Conservation (phyloP, 805 yeast genomes). For the Cyberlindnera meyerae region DNA sequence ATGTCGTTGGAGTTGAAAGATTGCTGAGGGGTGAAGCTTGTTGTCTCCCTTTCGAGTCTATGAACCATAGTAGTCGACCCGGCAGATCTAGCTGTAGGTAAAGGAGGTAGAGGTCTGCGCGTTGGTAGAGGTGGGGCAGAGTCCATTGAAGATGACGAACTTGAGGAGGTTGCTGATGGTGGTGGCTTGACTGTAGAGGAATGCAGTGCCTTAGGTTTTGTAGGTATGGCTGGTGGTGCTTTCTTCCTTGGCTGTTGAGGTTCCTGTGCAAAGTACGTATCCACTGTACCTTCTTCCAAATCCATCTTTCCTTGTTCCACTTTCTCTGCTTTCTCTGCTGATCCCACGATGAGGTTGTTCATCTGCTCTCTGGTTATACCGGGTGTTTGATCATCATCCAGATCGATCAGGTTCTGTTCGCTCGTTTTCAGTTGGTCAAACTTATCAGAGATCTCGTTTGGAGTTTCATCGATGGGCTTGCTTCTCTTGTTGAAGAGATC, state of each 20-base stretch:
- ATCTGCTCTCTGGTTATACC: constrained; percentile 20
- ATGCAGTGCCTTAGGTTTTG: constrained; percentile 20
- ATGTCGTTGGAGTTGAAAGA: constrained; percentile 13
- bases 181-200: constrained; percentile 2
- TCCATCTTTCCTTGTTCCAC: constrained; percentile 30
- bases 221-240: constrained; percentile 25
- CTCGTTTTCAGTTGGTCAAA: constrained; percentile 23
- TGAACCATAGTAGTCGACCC: too few relatives aligned
- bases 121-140: constrained; percentile 21
- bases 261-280: constrained; percentile 16
- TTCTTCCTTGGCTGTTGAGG: constrained; percentile 11
- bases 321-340: constrained; percentile 13
- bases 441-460: constrained; percentile 17
- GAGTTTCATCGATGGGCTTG: constrained; percentile 24
- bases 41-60: too few relatives aligned
- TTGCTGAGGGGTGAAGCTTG: too few relatives aligned
- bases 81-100: constrained; percentile 11
- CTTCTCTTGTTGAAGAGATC: constrained; percentile 21
- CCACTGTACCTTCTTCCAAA: constrained; percentile 26
- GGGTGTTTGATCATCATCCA: constrained; percentile 20
- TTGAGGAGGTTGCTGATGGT: constrained; percentile 2
- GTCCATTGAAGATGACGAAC: constrained; percentile 3
- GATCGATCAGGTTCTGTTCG: constrained; percentile 27
- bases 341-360: constrained; percentile 10
- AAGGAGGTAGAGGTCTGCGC: constrained; percentile 20